Conservation (phyloP, 805 yeast genomes). For the Schizosaccharomyces octosporus region DNA sequence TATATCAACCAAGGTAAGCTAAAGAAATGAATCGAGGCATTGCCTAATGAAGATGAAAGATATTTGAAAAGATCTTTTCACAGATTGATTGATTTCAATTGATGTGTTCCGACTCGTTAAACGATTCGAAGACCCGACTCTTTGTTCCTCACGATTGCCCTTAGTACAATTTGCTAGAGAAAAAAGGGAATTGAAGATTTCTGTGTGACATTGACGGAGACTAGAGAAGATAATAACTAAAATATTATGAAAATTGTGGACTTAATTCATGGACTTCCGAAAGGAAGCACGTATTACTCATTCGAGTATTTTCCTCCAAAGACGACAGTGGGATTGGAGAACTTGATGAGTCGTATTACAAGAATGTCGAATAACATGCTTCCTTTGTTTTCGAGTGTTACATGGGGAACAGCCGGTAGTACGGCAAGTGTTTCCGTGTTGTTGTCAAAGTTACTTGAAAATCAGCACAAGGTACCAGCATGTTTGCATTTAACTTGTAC, state of each 20-base stretch:
- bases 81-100: too few relatives aligned
- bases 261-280: slow-evolving; percentile 23
- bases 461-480: slow-evolving; percentile 59
- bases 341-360: slow-evolving; percentile 28
- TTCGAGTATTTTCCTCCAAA: slow-evolving; percentile 95
- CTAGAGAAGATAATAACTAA: too few relatives aligned
- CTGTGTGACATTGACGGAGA: too few relatives aligned
- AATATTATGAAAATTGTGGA: slow-evolving; percentile 15
- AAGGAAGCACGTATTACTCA: slow-evolving; percentile 44
- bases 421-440: slow-evolving; percentile 70
- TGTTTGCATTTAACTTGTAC: slow-evolving; percentile 93
- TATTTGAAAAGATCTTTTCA: too few relatives aligned
- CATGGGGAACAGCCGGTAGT: slow-evolving; percentile 98
- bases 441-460: slow-evolving; percentile 52
- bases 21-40: too few relatives aligned
- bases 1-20: too few relatives aligned
- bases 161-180: too few relatives aligned
- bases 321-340: slow-evolving; percentile 33
- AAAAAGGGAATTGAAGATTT: too few relatives aligned
- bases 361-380: slow-evolving; percentile 65
- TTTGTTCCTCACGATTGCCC: too few relatives aligned
- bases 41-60: too few relatives aligned
- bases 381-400: slow-evolving; percentile 73
- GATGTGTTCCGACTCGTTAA: too few relatives aligned
- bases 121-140: too few relatives aligned